Conservation (phyloP, 345 rosid species). For the Brassica carinata region DNA sequence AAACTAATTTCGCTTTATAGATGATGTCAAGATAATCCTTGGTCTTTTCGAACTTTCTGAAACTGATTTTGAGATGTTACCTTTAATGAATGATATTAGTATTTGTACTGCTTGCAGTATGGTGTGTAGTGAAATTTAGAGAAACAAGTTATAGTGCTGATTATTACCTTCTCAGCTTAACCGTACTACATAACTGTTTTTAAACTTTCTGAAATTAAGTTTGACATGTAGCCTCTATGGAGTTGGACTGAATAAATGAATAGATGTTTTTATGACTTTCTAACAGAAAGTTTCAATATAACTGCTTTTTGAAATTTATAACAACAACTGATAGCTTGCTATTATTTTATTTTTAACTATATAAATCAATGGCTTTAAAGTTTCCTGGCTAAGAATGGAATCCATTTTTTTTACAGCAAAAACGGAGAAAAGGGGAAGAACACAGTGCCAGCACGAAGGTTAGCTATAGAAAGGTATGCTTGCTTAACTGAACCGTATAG, state of each 20-base stretch:
- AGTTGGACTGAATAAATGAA: conserved; percentile 6
- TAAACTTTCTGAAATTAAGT: not conserved
- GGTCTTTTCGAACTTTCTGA: conserved; percentile 5
- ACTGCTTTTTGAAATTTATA: not conserved
- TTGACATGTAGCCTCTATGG: not conserved
- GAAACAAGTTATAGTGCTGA: not conserved
- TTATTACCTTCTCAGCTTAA: not conserved
- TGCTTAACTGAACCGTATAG: not conserved
- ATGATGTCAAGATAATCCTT: conserved; percentile 12
- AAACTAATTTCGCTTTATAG: conserved; percentile 1
- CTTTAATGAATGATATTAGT: conserved; percentile 3
- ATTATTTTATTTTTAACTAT: not conserved
- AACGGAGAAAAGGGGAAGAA: conserved; percentile 3
- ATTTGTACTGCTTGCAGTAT: not conserved
- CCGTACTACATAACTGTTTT: not conserved
- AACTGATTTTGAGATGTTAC: conserved; percentile 19
- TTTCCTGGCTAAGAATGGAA: not conserved
- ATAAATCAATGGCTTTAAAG: not conserved
- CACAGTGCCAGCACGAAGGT: not conserved
- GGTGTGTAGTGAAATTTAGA: not conserved
- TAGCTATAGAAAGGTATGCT: not conserved
- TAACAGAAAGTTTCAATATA: not conserved
- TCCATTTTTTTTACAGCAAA: not conserved
- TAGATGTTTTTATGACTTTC: conserved; percentile 3
- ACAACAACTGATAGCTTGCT: not conserved